Conservation (phyloP, 1,284 basidiomycete genomes). For the Microbotryum intermedium region DNA sequence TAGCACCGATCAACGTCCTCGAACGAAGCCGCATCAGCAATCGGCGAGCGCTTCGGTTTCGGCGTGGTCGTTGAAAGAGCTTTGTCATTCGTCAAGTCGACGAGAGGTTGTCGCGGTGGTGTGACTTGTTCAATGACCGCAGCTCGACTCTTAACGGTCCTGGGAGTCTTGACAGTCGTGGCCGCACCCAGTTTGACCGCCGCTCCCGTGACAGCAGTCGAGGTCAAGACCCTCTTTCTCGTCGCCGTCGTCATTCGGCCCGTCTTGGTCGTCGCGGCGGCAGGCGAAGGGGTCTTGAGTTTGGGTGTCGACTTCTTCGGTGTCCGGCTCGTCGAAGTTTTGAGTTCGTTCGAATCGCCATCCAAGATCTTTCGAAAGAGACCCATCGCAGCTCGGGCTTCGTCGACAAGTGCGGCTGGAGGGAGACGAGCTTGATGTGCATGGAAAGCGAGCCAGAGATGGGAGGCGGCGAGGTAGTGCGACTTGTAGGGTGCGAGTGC, state of each 20-base stretch:
- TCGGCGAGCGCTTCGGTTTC: too few relatives aligned
- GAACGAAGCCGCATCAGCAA: conserved; percentile 35
- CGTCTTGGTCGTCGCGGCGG: not conserved
- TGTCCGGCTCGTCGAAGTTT: conserved; percentile 35
- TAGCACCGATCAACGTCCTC: conserved; percentile 50
- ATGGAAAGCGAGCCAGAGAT: conserved; percentile 33
- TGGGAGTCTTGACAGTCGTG: conserved; percentile 5
- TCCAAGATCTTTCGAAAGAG: conserved; percentile 40
- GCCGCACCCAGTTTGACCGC: not conserved
- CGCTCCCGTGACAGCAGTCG: not conserved
- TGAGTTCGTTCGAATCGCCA: conserved; percentile 13
- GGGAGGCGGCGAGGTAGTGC: conserved; percentile 30
- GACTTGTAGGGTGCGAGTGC: conserved; percentile 14
- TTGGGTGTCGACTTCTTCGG: not conserved
- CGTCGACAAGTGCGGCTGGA: conserved; percentile 2
- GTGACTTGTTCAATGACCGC: conserved; percentile 1
- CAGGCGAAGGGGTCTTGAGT: not conserved
- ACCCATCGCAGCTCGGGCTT: conserved; percentile 34
- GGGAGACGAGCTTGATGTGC: conserved; percentile 13
- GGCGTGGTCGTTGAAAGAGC: too few relatives aligned
- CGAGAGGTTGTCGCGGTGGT: conserved; percentile 4
- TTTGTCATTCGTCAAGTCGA: not conserved
- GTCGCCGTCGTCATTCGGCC: not conserved
- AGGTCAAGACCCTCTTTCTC: too few relatives aligned
- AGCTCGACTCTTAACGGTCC: not conserved